A percentile compares a stretch with the other conserved stretches of the same genome.
Conservation (phyloP, 129 eudicot species). For the Smallanthus sonchifolius region DNA sequence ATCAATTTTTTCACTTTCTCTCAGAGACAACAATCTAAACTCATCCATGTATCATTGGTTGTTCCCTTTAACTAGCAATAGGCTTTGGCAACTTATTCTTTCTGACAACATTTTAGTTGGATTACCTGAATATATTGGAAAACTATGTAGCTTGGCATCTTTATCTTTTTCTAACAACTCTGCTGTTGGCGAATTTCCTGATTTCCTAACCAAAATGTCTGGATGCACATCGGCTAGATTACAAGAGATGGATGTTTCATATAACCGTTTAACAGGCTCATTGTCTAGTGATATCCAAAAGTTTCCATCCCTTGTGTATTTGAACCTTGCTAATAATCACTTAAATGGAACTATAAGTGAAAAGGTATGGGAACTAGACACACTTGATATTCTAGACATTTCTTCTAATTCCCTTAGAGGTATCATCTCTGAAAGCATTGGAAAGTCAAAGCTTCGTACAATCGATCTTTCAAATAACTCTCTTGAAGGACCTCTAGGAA, state of each 20-base stretch:
- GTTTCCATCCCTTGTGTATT: background rate
- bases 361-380: background rate
- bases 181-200: background rate
- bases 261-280: background rate
- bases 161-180: background rate
- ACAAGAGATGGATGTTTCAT: background rate
- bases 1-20: background rate
- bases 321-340: background rate
- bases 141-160: background rate
- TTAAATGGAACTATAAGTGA: constrained; percentile 8
- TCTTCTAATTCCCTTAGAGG: background rate
- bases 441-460: background rate
- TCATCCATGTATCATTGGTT: constrained; percentile 16
- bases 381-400: background rate
- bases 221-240: background rate
- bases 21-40: background rate
- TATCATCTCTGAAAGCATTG: background rate
- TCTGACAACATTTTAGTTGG: background rate
- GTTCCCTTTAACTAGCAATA: constrained; percentile 1
- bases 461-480: background rate
- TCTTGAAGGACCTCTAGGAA: background rate
- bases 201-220: background rate
- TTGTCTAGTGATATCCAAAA: background rate
- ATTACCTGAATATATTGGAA: constrained; percentile 3
- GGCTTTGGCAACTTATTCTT: background rate